Percentiles rank a stretch among this genome's conserved stretches.
Conservation (phyloP, 2,329 filamentous ascomycete genomes). For the Aspergillus japonicus region DNA sequence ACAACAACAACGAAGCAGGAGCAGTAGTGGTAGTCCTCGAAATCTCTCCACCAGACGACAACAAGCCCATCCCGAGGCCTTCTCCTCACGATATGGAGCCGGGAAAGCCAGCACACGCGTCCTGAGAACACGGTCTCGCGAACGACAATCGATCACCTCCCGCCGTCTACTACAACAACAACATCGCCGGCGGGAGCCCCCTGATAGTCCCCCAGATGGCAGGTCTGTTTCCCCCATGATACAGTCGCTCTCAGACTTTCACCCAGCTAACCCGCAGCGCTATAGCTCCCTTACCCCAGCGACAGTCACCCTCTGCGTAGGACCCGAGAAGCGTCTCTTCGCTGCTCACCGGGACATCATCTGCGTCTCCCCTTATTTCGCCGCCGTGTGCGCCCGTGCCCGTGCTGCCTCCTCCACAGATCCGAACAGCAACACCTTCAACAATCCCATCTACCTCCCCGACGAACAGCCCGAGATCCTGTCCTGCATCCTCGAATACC, state of each 20-base stretch:
- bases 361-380: constrained; percentile 75
- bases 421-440: constrained; percentile 17
- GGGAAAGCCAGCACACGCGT: constrained; percentile 38
- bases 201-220: constrained; percentile 34
- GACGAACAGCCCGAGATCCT: constrained; percentile 89
- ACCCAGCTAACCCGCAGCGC: neutral
- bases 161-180: constrained; percentile 16
- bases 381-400: constrained; percentile 58
- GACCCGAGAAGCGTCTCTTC: constrained; percentile 81
- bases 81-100: constrained; percentile 43
- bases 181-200: constrained; percentile 28
- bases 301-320: constrained; percentile 78
- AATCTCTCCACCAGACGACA: constrained; percentile 27
- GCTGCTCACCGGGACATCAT: constrained; percentile 88
- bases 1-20: neutral
- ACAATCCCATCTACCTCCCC: constrained; percentile 74
- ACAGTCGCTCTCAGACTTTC: neutral
- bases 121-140: constrained; percentile 33
- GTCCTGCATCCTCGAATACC: constrained; percentile 82
- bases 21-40: constrained; percentile 3
- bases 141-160: constrained; percentile 24
- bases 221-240: constrained; percentile 27
- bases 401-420: neutral
- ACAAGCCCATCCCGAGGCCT: constrained; percentile 33
- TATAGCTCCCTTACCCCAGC: constrained; percentile 60